Percentiles rank a stretch among this genome's conserved stretches.
phyloP scores from a whole-genome alignment of 208 protist species.

The Trypanosoma avium region DNA sequence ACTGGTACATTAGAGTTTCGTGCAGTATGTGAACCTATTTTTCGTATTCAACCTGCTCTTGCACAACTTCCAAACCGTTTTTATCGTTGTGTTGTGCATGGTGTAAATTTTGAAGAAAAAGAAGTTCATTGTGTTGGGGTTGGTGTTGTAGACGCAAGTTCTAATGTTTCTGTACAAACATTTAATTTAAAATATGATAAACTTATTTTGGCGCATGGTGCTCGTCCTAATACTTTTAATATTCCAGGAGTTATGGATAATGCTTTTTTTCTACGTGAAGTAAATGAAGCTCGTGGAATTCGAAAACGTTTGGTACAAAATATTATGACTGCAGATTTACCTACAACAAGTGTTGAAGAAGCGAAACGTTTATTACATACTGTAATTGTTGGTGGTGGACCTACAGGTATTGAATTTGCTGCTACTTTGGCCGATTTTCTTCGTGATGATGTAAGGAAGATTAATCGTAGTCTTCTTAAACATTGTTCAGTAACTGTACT shows the following conservation, averaged over 20 bases:
- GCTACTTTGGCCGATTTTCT: constrained; percentile 91
- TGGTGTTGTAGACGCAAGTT: constrained; percentile 55
- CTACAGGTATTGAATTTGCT: constrained; percentile 89
- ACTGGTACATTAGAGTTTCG: constrained; percentile 93
- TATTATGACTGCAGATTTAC: constrained; percentile 90
- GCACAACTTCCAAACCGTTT: constrained; percentile 76
- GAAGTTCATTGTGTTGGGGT: constrained; percentile 77
- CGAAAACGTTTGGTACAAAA: constrained; percentile 91
- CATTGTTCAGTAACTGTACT: constrained; percentile 87
- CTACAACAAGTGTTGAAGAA: constrained; percentile 70
- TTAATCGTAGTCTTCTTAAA: constrained; percentile 61
- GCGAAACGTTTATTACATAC: constrained; percentile 83
- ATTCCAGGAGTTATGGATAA: constrained; percentile 90
- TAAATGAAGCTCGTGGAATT: constrained; percentile 87
- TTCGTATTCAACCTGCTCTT: constrained; percentile 80
- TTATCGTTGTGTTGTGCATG: constrained; percentile 73
- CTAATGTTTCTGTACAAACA: constrained; percentile 58
- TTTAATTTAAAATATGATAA: constrained; percentile 93
- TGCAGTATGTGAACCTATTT: constrained; percentile 87
- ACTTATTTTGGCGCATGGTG: constrained; percentile 89
- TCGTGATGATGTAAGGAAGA: constrained; percentile 74
- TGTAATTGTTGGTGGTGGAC: constrained; percentile 91
- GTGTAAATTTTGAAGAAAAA: constrained; percentile 78
- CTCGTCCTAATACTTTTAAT: constrained; percentile 91
- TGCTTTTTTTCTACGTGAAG: constrained; percentile 89